A percentile compares a stretch with the other conserved stretches of the same genome.
Conservation (phyloP, 2,329 filamentous ascomycete species). For the Botrytis tulipae region DNA sequence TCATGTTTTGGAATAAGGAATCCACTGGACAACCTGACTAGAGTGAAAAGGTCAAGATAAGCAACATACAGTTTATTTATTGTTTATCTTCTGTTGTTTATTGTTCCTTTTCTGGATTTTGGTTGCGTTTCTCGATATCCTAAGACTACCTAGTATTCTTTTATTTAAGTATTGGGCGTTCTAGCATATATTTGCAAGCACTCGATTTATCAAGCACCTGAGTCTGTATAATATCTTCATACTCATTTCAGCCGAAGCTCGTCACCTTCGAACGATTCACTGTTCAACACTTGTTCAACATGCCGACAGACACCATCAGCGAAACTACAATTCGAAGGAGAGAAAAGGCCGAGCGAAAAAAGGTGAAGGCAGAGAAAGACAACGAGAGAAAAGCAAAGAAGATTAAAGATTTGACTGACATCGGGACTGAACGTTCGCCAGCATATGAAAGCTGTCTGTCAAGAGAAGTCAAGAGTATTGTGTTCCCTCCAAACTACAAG, state of each 20-base stretch:
- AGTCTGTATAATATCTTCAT: neutral
- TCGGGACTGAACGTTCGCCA: neutral
- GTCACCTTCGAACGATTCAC: neutral
- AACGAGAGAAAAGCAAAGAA: neutral
- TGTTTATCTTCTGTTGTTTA: no score
- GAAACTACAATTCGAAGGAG: neutral
- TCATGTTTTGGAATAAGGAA: no score
- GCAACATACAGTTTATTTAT: no score
- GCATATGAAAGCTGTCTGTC: neutral
- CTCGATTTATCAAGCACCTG: no score
- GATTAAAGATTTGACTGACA: neutral
- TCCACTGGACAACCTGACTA: no score
- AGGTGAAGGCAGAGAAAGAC: neutral
- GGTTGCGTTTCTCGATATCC: no score
- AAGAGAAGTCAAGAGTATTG: neutral
- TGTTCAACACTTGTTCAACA: neutral
- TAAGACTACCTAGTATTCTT: no score
- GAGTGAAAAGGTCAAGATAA: no score
- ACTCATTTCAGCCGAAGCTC: neutral
- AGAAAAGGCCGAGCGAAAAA: neutral
- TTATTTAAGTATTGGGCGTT: no score
- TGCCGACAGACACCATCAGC: neutral
- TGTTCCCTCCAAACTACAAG: neutral
- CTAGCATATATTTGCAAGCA: no score
- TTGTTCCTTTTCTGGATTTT: no score